Conservation (phyloP, 2,329 filamentous ascomycete species). For the Penicillium italicum region DNA sequence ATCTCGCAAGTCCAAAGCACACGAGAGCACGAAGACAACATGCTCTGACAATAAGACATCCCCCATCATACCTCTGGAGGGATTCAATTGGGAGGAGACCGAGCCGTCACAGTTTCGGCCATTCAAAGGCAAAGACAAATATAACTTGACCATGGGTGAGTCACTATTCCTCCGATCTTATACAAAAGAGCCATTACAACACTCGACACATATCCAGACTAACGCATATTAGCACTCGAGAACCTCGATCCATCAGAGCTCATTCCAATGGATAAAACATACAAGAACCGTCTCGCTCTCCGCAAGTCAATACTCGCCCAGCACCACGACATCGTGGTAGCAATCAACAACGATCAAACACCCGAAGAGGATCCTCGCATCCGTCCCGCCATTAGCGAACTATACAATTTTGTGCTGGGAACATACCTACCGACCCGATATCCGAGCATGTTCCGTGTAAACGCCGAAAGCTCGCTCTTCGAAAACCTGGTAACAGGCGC, state of each 20-base stretch:
- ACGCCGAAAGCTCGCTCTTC: slow-evolving; percentile 26
- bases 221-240: slow-evolving; percentile 47
- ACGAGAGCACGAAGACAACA: not conserved
- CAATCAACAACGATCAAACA: slow-evolving; percentile 33
- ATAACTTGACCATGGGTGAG: slow-evolving; percentile 62
- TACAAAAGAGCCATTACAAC: not conserved
- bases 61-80: slow-evolving; percentile 40
- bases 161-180: not conserved
- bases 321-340: slow-evolving; percentile 42
- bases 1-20: not conserved
- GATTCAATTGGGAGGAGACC: slow-evolving; percentile 51
- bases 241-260: slow-evolving; percentile 53
- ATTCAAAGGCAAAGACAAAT: slow-evolving; percentile 59
- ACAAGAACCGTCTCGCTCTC: slow-evolving; percentile 50
- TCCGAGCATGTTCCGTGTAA: slow-evolving; percentile 50
- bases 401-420: slow-evolving; percentile 49
- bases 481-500: slow-evolving; percentile 48
- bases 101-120: slow-evolving; percentile 54
- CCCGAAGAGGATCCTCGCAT: slow-evolving; percentile 35
- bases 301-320: slow-evolving; percentile 48
- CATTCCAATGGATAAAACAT: slow-evolving; percentile 58
- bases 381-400: slow-evolving; percentile 51
- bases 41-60: slow-evolving; percentile 19
- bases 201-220: slow-evolving; percentile 6
- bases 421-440: slow-evolving; percentile 57